Evolutionary conservation across 306 rosid genomes (phyloP), one percentile per base, ranked within the genome.

Genomic region (Sicyos baderoa): DNA sequence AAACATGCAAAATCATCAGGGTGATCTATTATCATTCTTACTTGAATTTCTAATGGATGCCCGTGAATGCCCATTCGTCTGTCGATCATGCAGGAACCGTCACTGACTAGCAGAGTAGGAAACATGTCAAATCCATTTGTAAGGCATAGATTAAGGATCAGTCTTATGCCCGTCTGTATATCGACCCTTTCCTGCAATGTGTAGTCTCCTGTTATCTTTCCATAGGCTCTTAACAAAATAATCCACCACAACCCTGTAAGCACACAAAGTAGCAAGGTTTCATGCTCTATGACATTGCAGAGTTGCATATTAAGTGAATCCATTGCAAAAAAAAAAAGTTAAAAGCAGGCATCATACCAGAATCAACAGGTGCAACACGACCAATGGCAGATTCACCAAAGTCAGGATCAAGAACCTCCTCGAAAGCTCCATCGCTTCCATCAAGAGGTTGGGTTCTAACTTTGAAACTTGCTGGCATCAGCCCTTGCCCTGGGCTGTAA

Each of bases 51-150:
- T 22, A 91, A 94, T 62, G 97, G 97, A 83, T 91, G 96, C 37
- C 96, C 97, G 55, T 89, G 96, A 76, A 89, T 89, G 6, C 97
- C 97, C 97, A 89, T 87, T 76, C 97, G 85, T 77, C 97, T 84
- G 84, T 91, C 97, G 75, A 91, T 91, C 97, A 91, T 91, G 84
- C 97, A 91, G 75, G 97, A 89, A 74, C 97, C 96, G 71, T 91
- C 97, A 23, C 90, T 84, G 67, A 91, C 96, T 35, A 91, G 40
- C 37, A 91, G 86, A 56, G 96, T 76, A 51, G 97, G 97, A 86
- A 91, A 91, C 97, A 91, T 85, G 81, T 91, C 97, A 70, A 91
- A 91, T 66, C 96, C 95, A 81, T 87, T 93, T 29, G 91, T 76
- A 72, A 91, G 82, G 77, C 95, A 91, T 45, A 87, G 77, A 79